These are phyloP conservation scores for Metschnikowia lachancei DNA, from an alignment of 805 yeast species.

Conservation along the genomic window DNA sequence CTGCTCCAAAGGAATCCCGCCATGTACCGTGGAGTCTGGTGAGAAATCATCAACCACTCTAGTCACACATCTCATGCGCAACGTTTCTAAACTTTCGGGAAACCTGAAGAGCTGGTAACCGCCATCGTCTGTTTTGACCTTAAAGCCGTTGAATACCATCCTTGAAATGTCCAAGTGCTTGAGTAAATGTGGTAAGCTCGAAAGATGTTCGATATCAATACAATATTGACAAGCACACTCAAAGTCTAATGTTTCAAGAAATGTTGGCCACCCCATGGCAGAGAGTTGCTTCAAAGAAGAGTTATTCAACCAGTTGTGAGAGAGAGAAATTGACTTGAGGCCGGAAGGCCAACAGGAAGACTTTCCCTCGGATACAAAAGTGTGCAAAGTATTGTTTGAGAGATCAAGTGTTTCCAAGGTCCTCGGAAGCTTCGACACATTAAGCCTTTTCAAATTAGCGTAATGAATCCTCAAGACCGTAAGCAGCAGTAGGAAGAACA, in stretches of 20 bases:
- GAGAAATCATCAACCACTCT: neutral
- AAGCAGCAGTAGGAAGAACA: slow-evolving; percentile 23
- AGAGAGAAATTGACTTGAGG: slow-evolving; percentile 25
- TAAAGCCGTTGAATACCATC: slow-evolving; percentile 15
- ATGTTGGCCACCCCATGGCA: slow-evolving; percentile 25
- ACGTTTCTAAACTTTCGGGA: too few species aligned
- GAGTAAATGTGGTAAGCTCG: slow-evolving; percentile 22
- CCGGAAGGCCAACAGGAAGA: slow-evolving; percentile 26
- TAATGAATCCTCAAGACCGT: slow-evolving; percentile 34
- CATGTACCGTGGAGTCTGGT: too few species aligned
- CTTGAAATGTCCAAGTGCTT: slow-evolving; percentile 29
- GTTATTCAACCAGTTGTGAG: too few species aligned
- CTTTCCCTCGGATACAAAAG: slow-evolving; percentile 9
- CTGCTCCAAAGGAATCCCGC: too few species aligned
- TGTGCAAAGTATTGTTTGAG: slow-evolving; percentile 23
- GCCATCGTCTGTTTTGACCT: slow-evolving; percentile 8
- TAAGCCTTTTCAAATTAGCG: slow-evolving; percentile 23
- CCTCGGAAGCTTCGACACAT: slow-evolving; percentile 28
- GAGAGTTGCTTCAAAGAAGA: slow-evolving; percentile 18
- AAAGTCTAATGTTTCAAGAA: slow-evolving; percentile 22
- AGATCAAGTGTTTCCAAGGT: slow-evolving; percentile 32
- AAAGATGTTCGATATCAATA: slow-evolving; percentile 19
- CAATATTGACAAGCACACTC: slow-evolving; percentile 23
- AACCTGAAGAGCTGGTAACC: slow-evolving; percentile 25
- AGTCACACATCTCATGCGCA: too few species aligned